Conservation (phyloP, 345 rosid species). For the Eucalyptus curtisii region DNA sequence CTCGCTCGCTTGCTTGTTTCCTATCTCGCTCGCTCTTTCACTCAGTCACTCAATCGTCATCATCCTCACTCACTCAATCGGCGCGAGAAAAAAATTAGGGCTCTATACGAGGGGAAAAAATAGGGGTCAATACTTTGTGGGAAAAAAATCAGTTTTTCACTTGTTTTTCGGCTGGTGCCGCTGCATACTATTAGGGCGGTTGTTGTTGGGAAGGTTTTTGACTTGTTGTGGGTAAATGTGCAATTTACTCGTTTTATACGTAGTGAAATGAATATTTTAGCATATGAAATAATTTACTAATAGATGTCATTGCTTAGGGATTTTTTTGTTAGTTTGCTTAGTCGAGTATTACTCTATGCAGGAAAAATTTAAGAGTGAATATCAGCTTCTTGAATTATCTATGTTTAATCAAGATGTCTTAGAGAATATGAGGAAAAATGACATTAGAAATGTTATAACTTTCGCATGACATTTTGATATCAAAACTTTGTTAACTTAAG, state of each 20-base stretch:
- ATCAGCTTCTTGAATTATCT: neutral
- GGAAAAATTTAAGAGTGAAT: neutral
- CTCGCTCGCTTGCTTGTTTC: neutral
- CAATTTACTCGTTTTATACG: no score
- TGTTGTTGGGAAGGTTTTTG: neutral
- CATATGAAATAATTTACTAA: neutral
- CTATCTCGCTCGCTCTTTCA: neutral
- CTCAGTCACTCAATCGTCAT: neutral
- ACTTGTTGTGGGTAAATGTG: no score
- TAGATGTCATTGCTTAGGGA: neutral
- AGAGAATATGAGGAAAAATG: rapidly evolving
- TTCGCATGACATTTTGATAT: rapidly evolving
- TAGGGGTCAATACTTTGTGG: neutral
- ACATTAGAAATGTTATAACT: no score
- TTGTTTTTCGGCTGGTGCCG: neutral
- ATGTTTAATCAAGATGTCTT: neutral
- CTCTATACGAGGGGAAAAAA: no score
- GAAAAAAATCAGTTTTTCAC: neutral
- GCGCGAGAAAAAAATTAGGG: neutral
- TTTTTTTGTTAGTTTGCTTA: neutral
- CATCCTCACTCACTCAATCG: neutral
- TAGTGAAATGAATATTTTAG: neutral
- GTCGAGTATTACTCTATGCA: neutral
- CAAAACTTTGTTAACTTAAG: no score
- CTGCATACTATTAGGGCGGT: no score